Evolutionary conservation across 345 rosid species (phyloP).

Genomic region (Citrus sp.): DNA sequence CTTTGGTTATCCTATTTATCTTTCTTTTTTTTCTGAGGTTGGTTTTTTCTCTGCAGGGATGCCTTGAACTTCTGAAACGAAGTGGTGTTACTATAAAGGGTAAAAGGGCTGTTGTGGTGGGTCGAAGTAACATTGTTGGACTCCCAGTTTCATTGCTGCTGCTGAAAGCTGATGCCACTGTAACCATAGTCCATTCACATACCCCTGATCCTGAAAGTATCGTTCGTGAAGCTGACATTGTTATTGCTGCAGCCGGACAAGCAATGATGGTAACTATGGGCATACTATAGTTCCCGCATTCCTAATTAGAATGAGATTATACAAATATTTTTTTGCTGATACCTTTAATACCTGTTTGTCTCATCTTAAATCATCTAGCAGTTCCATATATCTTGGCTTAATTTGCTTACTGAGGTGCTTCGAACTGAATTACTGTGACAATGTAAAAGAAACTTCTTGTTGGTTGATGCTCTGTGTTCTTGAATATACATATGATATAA

Average conservation of each 20-base stretch:
- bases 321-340: not conserved
- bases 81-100: conserved; percentile 71
- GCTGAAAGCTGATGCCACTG: conserved; percentile 94
- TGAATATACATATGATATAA: not conserved
- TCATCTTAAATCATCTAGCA: not conserved
- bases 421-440: not conserved
- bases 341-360: not conserved
- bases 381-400: not conserved
- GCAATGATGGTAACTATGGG: conserved; percentile 63
- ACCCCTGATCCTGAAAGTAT: conserved; percentile 61
- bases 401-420: not conserved
- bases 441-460: not conserved
- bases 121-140: conserved; percentile 94
- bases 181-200: conserved; percentile 69
- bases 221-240: conserved; percentile 80
- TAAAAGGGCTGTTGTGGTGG: conserved; percentile 79
- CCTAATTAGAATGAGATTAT: not conserved
- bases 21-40: conserved; percentile 5
- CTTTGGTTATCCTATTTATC: not conserved
- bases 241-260: conserved; percentile 95
- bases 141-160: conserved; percentile 81
- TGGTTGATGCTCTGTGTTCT: not conserved
- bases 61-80: conserved; percentile 78
- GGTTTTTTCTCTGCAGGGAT: conserved; percentile 49
- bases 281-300: not conserved